Percentiles rank a stretch among this genome's conserved stretches.
phyloP scores from a whole-genome alignment of 495 filamentous ascomycete genomes.

The Saxophila tyrrhenica region DNA sequence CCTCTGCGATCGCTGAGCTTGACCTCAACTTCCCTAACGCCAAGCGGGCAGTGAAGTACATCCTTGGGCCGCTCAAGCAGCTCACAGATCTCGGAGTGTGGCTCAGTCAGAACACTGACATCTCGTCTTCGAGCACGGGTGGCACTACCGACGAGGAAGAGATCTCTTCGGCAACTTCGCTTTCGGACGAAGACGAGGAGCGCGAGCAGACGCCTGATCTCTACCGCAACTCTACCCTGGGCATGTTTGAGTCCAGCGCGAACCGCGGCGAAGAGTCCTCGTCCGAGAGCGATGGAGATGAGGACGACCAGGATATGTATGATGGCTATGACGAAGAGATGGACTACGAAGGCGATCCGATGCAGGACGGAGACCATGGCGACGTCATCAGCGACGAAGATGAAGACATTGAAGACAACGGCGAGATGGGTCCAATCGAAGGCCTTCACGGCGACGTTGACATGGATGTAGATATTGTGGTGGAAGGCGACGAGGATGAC shows the following conservation, averaged over 20 bases:
- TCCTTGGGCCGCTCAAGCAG: constrained; percentile 75
- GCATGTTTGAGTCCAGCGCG: constrained; percentile 68
- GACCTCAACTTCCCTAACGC: constrained; percentile 90
- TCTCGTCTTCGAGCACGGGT: constrained; percentile 51
- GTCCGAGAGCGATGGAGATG: constrained; percentile 54
- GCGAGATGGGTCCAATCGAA: constrained; percentile 65
- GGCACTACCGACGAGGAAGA: constrained; percentile 70
- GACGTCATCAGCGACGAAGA: constrained; percentile 86
- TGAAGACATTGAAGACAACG: constrained; percentile 53
- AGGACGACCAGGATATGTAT: constrained; percentile 44
- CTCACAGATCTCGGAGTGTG: constrained; percentile 78
- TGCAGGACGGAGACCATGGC: constrained; percentile 56
- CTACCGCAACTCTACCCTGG: constrained; percentile 89
- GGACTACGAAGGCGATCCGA: constrained; percentile 67
- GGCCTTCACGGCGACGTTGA: constrained; percentile 59
- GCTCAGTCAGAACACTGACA: constrained; percentile 66
- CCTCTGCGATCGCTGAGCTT: constrained; percentile 86
- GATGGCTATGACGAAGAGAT: constrained; percentile 72
- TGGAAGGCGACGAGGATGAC: constrained; percentile 39
- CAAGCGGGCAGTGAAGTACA: constrained; percentile 90
- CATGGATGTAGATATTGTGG: constrained; percentile 21
- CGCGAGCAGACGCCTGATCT: constrained; percentile 96
- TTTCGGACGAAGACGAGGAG: constrained; percentile 63
- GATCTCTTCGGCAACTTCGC: constrained; percentile 77
- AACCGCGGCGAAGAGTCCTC: constrained; percentile 63